These are phyloP conservation scores for Zygotorulaspora chibaensis DNA, from an alignment of 805 yeast species.

Conservation along the genomic window DNA sequence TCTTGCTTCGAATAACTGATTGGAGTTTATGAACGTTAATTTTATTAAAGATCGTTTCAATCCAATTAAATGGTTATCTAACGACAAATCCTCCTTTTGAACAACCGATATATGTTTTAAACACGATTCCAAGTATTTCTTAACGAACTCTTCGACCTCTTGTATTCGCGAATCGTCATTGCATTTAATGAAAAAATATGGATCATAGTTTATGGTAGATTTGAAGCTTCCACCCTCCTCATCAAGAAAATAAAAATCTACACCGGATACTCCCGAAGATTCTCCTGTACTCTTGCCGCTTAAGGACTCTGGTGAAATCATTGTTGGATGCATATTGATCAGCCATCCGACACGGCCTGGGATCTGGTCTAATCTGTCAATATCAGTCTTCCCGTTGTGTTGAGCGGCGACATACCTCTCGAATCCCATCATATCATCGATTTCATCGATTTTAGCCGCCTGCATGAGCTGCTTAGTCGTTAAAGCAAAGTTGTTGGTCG, in stretches of 20 bases:
- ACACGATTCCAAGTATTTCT: conserved; percentile 59
- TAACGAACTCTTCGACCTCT: conserved; percentile 82
- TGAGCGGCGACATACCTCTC: conserved; percentile 72
- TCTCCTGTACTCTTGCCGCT: conserved; percentile 15
- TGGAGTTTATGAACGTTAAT: conserved; percentile 67
- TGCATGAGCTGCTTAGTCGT: conserved; percentile 44
- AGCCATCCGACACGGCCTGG: conserved; percentile 70
- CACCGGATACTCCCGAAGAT: conserved; percentile 67
- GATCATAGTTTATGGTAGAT: conserved; percentile 75
- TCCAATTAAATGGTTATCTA: conserved; percentile 87
- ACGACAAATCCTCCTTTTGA: conserved; percentile 70
- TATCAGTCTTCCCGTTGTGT: conserved; percentile 26
- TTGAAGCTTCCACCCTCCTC: conserved; percentile 97
- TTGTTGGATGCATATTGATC: conserved; percentile 87
- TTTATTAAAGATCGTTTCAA: conserved; percentile 58
- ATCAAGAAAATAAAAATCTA: conserved; percentile 89
- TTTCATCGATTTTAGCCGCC: conserved; percentile 55
- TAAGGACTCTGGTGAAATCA: conserved; percentile 47
- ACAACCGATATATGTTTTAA: conserved; percentile 55
- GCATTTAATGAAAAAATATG: conserved; percentile 75
- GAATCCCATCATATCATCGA: conserved; percentile 87
- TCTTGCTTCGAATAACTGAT: conserved; percentile 73
- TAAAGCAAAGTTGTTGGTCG: conserved; percentile 25
- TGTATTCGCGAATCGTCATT: conserved; percentile 39
- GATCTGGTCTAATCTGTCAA: conserved; percentile 12